Base-by-base conservation (phyloP, 1,284 basidiomycete species). In the Fomitopsis betulina region DNA sequence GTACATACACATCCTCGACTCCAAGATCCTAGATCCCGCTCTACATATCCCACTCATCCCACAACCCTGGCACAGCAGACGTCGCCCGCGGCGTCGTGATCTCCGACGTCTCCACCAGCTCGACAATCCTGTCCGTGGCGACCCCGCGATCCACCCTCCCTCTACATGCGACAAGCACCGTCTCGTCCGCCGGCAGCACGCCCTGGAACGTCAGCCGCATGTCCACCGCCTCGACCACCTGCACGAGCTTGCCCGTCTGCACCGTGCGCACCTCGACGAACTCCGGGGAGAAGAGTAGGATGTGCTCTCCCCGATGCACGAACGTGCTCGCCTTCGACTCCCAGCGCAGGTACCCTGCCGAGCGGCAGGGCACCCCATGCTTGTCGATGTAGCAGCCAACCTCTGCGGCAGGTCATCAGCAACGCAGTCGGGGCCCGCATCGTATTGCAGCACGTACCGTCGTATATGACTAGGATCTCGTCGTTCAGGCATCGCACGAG, bases 361-460 rank as follows among this genome's bases (percentile, higher is more conserved):
- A 77, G 40, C 89, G 86, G 15, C 73, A 75, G 1, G 88, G 89
- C 3, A 75, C 68, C 5, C 91, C 91, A 62, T 84, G 78, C 57
- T 83, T 85, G 57, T 85, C 81, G 64, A 91, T 82, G 69, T 88
- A 92, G 65, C 83, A 89, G 13, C 89, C 91, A 39, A 91, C 67
- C 32, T 76, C 78, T 78, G 61, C 25, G 30, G 32, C n/a, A 9
- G 27, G 19, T 3, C n/a, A 23, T 17, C 32, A 35, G 50, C 2
- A 38, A 5, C 3, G 23, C 12, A n/a, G 27, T 30, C 27, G 5
- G 13, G 5, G 9, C 2, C 21, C 42, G 23, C 3, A 15, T 17
- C 13, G 8, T 17, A 49, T 17, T n/a, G 2, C 8, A 15, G 35
- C 12, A 30, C 85, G 63, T 58, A 88, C 89, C 79, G 61, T 93